These are phyloP conservation scores for Fibroporia radiculosa DNA, from an alignment of 768 basidiomycete species.

Conservation along the genomic window DNA sequence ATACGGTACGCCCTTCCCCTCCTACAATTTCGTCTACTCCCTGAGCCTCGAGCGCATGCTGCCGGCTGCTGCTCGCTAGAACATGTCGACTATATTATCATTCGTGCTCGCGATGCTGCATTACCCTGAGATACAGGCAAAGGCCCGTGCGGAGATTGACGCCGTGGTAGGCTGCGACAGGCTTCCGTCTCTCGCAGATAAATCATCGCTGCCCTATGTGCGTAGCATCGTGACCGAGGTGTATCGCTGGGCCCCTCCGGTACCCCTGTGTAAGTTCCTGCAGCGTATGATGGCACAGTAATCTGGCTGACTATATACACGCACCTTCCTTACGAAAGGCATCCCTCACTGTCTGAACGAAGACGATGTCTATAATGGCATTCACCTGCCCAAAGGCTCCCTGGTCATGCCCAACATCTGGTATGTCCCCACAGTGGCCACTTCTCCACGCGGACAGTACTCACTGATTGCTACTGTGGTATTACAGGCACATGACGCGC, in stretches of 20 bases:
- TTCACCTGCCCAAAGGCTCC: slow-evolving; percentile 33
- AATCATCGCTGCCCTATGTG: slow-evolving; percentile 42
- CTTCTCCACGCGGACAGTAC: not conserved
- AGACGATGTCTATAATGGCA: slow-evolving; percentile 34
- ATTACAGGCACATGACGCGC: slow-evolving; percentile 17
- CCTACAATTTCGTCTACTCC: not conserved
- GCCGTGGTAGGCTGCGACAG: slow-evolving; percentile 41
- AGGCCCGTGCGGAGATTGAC: slow-evolving; percentile 60
- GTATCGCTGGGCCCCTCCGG: slow-evolving; percentile 38
- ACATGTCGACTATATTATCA: not conserved
- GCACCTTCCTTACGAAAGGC: slow-evolving; percentile 10
- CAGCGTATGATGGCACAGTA: not conserved
- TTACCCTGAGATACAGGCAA: slow-evolving; percentile 19
- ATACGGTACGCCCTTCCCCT: not conserved
- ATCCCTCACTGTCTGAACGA: slow-evolving; percentile 31
- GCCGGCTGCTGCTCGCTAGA: not conserved
- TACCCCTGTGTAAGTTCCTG: not conserved
- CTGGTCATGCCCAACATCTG: slow-evolving; percentile 35
- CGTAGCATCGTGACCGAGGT: slow-evolving; percentile 43
- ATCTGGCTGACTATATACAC: not conserved
- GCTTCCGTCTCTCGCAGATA: slow-evolving; percentile 47
- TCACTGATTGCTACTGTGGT: too few relatives aligned
- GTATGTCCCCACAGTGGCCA: slow-evolving; percentile 5
- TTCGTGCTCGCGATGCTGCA: slow-evolving; percentile 2
- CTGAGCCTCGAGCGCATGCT: not conserved